A percentile compares a stretch with the other conserved stretches of the same genome.
Conservation (phyloP, 192 early-diverging fungal genomes). For the Glomus cerebriforme region DNA sequence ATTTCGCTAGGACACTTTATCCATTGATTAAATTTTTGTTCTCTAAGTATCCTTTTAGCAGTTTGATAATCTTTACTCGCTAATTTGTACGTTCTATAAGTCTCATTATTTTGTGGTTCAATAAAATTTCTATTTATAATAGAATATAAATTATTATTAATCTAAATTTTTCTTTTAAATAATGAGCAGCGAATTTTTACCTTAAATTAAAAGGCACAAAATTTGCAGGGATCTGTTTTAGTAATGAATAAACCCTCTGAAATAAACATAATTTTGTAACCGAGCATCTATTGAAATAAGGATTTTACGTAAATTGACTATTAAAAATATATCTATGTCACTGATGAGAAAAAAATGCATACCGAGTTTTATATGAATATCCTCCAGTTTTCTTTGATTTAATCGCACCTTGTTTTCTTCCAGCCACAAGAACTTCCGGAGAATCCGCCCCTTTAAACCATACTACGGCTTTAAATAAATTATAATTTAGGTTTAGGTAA, state of each 20-base stretch:
- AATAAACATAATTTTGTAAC: constrained; percentile 19
- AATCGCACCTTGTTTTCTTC: constrained; percentile 15
- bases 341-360: background rate
- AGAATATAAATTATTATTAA: background rate
- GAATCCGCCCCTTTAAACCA: constrained; percentile 2
- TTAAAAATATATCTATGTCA: background rate
- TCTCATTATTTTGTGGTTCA: background rate
- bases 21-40: constrained; percentile 18
- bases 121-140: background rate
- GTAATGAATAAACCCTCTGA: background rate
- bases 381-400: constrained; percentile 8
- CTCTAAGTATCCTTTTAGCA: constrained; percentile 6
- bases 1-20: constrained; percentile 27
- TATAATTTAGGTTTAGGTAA: background rate
- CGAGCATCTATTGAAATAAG: background rate
- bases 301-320: background rate
- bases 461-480: background rate
- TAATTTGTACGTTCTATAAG: constrained; percentile 4
- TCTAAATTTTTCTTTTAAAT: background rate
- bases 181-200: background rate
- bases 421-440: constrained; percentile 13
- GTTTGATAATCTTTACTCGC: constrained; percentile 23
- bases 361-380: constrained; percentile 23
- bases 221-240: background rate
- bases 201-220: constrained; percentile 1